Evolutionary conservation across 1,139 yeast genomes (phyloP).

Genomic region (Dujonia santamariae): DNA sequence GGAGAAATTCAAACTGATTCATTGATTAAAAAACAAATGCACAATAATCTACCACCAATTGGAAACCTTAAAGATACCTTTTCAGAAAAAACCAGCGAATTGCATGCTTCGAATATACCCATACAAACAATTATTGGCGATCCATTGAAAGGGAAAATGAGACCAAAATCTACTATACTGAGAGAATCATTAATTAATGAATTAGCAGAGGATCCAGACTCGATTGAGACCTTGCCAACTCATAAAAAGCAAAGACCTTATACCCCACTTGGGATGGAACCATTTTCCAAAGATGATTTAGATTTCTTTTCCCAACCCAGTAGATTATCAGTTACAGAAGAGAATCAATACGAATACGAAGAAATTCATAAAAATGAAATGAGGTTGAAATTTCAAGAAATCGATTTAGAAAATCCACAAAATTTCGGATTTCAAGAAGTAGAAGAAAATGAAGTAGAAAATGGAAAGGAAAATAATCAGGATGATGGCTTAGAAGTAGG

Average conservation of each 20-base stretch:
- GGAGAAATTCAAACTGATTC: conserved; percentile 22
- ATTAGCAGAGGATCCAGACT: conserved; percentile 28
- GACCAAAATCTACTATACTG: not conserved
- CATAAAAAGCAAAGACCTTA: conserved; percentile 11
- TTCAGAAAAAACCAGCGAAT: conserved; percentile 17
- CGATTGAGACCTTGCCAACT: conserved; percentile 35
- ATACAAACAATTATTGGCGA: not conserved
- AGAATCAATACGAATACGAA: conserved; percentile 12
- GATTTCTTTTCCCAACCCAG: conserved; percentile 18
- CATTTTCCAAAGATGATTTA: conserved; percentile 21
- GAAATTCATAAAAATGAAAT: conserved; percentile 12
- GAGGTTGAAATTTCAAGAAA: conserved; percentile 11
- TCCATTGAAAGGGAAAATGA: conserved; percentile 4
- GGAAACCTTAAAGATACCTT: conserved; percentile 15
- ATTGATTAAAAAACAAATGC: conserved; percentile 15
- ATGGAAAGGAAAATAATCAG: conserved; percentile 8
- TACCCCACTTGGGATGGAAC: conserved; percentile 29
- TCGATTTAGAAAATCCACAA: conserved; percentile 10
- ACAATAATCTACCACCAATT: conserved; percentile 5
- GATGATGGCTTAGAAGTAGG: conserved; percentile 22
- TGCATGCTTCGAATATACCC: conserved; percentile 22
- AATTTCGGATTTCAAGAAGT: conserved; percentile 16
- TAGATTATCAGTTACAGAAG: conserved; percentile 5
- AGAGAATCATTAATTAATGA: conserved; percentile 10
- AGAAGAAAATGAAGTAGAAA: conserved; percentile 8